A percentile compares a stretch with the other conserved stretches of the same genome.
phyloP scores from a whole-genome alignment of 2,329 filamentous ascomycete genomes.

The Paecilomyces formosus region DNA sequence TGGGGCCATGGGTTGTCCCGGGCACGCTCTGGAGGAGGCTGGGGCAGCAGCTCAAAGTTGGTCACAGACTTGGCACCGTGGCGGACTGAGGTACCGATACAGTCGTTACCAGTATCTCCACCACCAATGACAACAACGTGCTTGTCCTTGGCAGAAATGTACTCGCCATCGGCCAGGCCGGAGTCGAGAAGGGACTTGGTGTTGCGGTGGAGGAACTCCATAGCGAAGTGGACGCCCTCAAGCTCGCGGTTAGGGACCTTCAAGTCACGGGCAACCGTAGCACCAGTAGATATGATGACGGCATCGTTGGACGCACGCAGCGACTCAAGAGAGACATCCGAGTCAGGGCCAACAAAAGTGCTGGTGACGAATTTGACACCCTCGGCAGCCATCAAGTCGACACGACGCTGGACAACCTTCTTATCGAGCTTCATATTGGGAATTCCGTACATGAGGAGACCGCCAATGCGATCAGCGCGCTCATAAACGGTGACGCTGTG shows the following conservation, averaged over 20 bases:
- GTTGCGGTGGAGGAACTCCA: constrained; percentile 96
- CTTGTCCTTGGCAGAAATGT: constrained; percentile 94
- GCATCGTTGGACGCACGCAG: constrained; percentile 71
- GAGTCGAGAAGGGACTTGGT: constrained; percentile 96
- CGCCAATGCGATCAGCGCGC: constrained; percentile 81
- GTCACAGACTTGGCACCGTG: constrained; percentile 92
- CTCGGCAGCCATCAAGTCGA: constrained; percentile 89
- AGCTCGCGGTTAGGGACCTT: constrained; percentile 84
- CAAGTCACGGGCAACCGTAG: constrained; percentile 86
- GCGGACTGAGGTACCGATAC: constrained; percentile 91
- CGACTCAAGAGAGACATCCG: constrained; percentile 59
- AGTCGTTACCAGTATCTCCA: constrained; percentile 96
- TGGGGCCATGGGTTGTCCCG: constrained; percentile 97
- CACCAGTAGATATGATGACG: constrained; percentile 84
- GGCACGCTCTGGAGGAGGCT: constrained; percentile 83
- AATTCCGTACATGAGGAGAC: constrained; percentile 95
- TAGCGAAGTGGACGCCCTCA: constrained; percentile 88
- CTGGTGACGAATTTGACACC: constrained; percentile 76
- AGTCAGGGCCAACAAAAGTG: constrained; percentile 68
- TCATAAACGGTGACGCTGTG: constrained; percentile 88
- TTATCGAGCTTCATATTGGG: constrained; percentile 99
- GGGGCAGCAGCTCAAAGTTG: constrained; percentile 93
- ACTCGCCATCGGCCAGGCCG: constrained; percentile 70
- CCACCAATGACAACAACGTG: constrained; percentile 94
- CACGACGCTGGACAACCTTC: constrained; percentile 88